Base-by-base conservation (phyloP, 2,329 filamentous ascomycete species). In the Chaetomium strumarium region DNA sequence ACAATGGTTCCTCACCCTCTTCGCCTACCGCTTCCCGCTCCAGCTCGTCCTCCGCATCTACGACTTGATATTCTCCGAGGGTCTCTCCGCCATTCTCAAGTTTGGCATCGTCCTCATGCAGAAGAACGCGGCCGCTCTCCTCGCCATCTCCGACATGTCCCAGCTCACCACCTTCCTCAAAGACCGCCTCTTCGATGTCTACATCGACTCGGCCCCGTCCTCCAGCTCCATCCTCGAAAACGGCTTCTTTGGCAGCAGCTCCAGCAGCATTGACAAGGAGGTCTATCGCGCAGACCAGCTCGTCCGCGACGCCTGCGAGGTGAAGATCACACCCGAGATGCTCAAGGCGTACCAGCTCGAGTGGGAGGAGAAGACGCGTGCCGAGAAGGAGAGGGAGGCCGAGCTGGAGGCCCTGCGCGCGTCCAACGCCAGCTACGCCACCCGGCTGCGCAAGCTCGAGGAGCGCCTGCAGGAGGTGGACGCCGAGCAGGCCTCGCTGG, bases 1-100 rank as follows among this genome's bases (percentile, higher is more conserved):
- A 0, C 93, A 99, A 69, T 99, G 93, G 93, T 99, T 99, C 71
- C 79, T 99, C 46, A 99, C 93, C 0, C 78, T 99, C n/a, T 99
- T 99, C 66, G 90, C 92, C 31, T 99, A 99, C 69, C 88, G 95
- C 39, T 99, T 99, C 69, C 93, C 93, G 9, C 78, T 99, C 8
- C 93, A 99, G 66, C 82, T 99, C 10, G 93, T 99, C 7, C 84
- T 99, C 53, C 88, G 93, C 31, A 95, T 99, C 46, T 99, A 97
- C 70, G 93, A 99, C 66, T 74, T 99, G 51, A 93, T 99, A 47
- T 77, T 99, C 16, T 93, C 89, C 43, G 92, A 97, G 69, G 93
- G 95, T 2, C 76, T 99, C 14, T 88, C 90, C 49, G 93, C 93
- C 0, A 93, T 99, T 60, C 75, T 99, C 48, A 92, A 92, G 62